These are phyloP conservation scores for Acarospora socialis DNA, from an alignment of 2,329 filamentous ascomycete species.

Conservation along the genomic window DNA sequence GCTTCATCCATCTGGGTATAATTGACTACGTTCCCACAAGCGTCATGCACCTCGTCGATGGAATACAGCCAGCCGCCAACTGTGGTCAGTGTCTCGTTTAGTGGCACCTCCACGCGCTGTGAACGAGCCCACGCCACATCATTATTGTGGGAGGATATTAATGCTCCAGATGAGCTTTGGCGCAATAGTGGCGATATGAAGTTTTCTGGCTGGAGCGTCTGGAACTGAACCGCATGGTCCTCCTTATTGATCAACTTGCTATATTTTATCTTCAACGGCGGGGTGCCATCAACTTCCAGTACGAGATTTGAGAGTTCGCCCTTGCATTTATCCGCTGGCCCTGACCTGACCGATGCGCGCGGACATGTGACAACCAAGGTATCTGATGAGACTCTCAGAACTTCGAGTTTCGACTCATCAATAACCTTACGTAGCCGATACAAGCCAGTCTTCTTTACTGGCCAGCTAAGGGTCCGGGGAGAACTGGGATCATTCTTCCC, in stretches of 20 bases:
- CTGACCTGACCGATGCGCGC: slow-evolving; percentile 55
- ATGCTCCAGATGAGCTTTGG: slow-evolving; percentile 40
- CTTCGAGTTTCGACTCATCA: slow-evolving; percentile 87
- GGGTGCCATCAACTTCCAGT: slow-evolving; percentile 73
- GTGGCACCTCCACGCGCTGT: slow-evolving; percentile 59
- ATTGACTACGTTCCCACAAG: slow-evolving; percentile 69
- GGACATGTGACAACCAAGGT: slow-evolving; percentile 80
- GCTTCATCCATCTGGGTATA: slow-evolving; percentile 59
- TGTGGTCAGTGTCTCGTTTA: slow-evolving; percentile 77
- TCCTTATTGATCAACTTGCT: slow-evolving; percentile 74
- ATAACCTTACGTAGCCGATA: slow-evolving; percentile 76
- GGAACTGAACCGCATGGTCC: slow-evolving; percentile 73
- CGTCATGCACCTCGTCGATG: slow-evolving; percentile 84
- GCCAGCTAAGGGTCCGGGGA: slow-evolving; percentile 55
- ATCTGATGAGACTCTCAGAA: slow-evolving; percentile 60
- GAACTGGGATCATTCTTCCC: slow-evolving; percentile 35
- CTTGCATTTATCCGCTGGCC: slow-evolving; percentile 56
- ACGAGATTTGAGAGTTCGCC: slow-evolving; percentile 78
- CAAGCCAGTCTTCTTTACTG: slow-evolving; percentile 71
- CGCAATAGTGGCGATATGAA: slow-evolving; percentile 63
- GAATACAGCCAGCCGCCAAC: slow-evolving; percentile 79
- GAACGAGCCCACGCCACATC: slow-evolving; percentile 70
- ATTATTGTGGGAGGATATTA: slow-evolving; percentile 41
- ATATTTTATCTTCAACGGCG: slow-evolving; percentile 85
- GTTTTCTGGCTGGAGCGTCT: slow-evolving; percentile 84